phyloP scores from a whole-genome alignment of 2,329 filamentous ascomycete genomes.

The Teratosphaeriaceae sp. region DNA sequence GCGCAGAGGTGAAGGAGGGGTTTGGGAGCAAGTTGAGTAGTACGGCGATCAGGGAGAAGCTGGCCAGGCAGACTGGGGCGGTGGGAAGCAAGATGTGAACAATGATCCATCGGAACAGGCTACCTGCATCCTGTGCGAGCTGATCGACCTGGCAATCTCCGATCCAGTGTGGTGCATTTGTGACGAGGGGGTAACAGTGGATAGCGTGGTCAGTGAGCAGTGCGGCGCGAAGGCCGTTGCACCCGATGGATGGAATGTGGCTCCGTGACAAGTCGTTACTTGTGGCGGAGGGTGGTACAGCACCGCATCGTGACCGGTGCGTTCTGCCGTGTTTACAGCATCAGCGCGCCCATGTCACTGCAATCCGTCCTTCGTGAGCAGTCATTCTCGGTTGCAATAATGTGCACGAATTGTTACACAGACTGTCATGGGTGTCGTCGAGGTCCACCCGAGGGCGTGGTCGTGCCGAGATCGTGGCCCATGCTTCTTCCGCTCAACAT shows the following conservation, averaged over 20 bases:
- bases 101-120: not conserved
- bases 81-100: not conserved
- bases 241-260: not conserved
- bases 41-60: constrained; percentile 58
- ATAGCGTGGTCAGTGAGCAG: not conserved
- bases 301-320: no score
- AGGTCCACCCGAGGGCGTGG: no score
- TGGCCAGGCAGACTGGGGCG: constrained; percentile 14
- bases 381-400: no score
- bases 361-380: no score
- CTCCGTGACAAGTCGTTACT: not conserved
- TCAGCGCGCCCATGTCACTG: no score
- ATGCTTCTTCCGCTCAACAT: no score
- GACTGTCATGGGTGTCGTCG: no score
- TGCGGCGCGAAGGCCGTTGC: not conserved
- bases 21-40: constrained; percentile 88
- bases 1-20: constrained; percentile 40
- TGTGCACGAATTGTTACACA: no score
- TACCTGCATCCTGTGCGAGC: not conserved
- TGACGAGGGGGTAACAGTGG: not conserved
- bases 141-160: no score
- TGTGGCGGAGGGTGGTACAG: not conserved
- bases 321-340: no score
- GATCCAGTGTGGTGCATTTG: no score
- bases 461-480: no score